Evolutionary conservation across 345 rosid species (phyloP).

Genomic region (Cardamine occulta): DNA sequence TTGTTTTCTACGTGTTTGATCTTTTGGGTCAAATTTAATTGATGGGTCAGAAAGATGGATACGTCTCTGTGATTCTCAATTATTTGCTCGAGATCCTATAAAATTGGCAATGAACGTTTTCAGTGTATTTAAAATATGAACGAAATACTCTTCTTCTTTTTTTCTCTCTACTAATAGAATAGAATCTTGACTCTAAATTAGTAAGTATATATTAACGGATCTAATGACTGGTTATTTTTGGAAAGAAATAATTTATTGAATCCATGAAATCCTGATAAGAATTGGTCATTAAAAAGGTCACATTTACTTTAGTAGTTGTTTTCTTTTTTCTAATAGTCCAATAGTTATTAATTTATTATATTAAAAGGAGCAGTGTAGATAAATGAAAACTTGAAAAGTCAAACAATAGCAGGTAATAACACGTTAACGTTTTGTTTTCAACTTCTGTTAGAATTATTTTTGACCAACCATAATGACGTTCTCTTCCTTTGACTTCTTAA

Average conservation of each 20-base stretch:
- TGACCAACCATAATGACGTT: constrained; percentile 27
- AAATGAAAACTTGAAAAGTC: constrained; percentile 21
- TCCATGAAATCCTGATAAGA: neutral
- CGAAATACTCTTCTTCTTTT: neutral
- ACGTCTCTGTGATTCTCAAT: constrained; percentile 27
- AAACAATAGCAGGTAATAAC: constrained; percentile 14
- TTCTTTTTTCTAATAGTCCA: neutral
- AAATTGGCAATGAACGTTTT: constrained; percentile 6
- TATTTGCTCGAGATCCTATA: constrained; percentile 33
- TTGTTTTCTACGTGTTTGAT: constrained; percentile 13
- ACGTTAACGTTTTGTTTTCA: neutral
- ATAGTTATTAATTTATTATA: no score
- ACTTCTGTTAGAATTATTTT: neutral
- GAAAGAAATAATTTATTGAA: constrained; percentile 7
- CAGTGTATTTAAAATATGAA: neutral
- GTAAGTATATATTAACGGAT: neutral
- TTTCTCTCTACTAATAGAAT: neutral
- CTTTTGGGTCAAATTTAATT: constrained; percentile 25
- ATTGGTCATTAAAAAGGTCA: neutral
- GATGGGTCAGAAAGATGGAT: constrained; percentile 28
- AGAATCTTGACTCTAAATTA: neutral
- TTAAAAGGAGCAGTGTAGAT: neutral
- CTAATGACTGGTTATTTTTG: constrained; percentile 14
- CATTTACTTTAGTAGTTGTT: neutral
- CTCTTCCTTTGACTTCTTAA: constrained; percentile 6